Evolutionary conservation across 2,329 filamentous ascomycete species (phyloP), one percentile per base, ranked within the genome.

Genomic region (Metarhizium guizhouense): DNA sequence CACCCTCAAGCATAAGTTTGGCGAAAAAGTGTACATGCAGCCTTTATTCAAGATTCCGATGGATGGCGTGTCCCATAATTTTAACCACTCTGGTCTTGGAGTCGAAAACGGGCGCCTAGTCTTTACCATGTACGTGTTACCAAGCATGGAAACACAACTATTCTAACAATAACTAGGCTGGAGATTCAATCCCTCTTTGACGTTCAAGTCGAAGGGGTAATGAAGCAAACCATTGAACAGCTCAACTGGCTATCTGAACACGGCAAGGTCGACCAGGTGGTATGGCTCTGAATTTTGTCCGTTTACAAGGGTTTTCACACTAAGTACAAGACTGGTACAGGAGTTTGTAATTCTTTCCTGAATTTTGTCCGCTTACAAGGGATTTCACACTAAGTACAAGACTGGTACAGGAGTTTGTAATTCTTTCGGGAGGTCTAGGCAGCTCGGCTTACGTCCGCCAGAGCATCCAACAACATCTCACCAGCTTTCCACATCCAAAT

Each of bases 361-460:
- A n/a, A n/a, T n/a, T n/a, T n/a, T n/a, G n/a, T n/a, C n/a, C n/a
- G n/a, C n/a, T n/a, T n/a, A n/a, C n/a, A n/a, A n/a, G n/a, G n/a
- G n/a, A n/a, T n/a, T n/a, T n/a, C n/a, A n/a, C n/a, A n/a, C 20
- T 20, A 20, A 20, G 20, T 20, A 20, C 20, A 20, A 20, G 2
- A 20, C 20, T 20, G 20, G 2, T 3, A 3, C 20, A 25, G 25
- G 25, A 25, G 25, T 25, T 71, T 54, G 64, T 77, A 58, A 71
- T 77, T 14, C 63, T 78, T 1, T 76, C 74, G 0, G 75, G 74
- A 0, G 75, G 75, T 0, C 64, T 78, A 1, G 74, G 75, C 6
- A 76, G 74, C 56, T 76, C 74, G 0, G 70, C 68, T 53, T 77
- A 78, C 57, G 72, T 77, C 4, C 70, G 74, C n/a, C 67, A 74